Base-by-base conservation (phyloP, 805 yeast genomes). In the Starmerella vitae region DNA sequence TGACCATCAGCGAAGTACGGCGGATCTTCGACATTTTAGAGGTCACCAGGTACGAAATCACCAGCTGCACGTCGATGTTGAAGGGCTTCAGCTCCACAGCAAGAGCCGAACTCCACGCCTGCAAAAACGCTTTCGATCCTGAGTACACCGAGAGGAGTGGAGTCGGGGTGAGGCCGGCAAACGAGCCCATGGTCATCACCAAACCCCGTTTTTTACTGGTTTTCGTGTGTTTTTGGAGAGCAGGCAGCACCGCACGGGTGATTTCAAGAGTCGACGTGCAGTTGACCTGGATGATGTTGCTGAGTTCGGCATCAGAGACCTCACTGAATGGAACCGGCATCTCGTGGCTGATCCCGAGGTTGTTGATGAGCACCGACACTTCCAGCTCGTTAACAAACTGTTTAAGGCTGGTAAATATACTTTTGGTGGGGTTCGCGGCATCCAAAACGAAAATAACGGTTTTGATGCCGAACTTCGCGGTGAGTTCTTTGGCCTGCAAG, bases 21-120 rank as follows among this genome's bases (percentile, higher is more conserved):
- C 77, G 78, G 54, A 91, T 74, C 67, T 91, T 91, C 33, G 96
- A 86, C 96, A 91, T 85, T 45, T 93, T 81, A 25, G 94, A 80
- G 5, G 95, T 79, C 30, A 91, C 97, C 51, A 91, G 67, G 61
- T 91, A 91, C 8, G 95, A 82, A 33, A 86, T 59, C 22, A 81
- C 76, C 31, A 84, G 64, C 61, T 88, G 85, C 41, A 84, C 96
- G 55, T 91, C 98, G 47, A 91, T 70, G 18, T 76, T 73, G 38
- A 70, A 58, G 0, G 71, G 60, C 38, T 67, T 64, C 53, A 91
- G 68, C 61, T 91, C 98, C 26, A 86, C 85, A 14, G 94, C 80
- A 49, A 91, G 67, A 1, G 95, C 85, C 37, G 72, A 65, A 35
- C 91, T 81, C 97, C 98, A 91, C 43, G 76, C 73, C 64, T 91